Percentiles rank a stretch among this genome's conserved stretches.
phyloP scores from a whole-genome alignment of 495 filamentous ascomycete species.

The Penicillium herquei region DNA sequence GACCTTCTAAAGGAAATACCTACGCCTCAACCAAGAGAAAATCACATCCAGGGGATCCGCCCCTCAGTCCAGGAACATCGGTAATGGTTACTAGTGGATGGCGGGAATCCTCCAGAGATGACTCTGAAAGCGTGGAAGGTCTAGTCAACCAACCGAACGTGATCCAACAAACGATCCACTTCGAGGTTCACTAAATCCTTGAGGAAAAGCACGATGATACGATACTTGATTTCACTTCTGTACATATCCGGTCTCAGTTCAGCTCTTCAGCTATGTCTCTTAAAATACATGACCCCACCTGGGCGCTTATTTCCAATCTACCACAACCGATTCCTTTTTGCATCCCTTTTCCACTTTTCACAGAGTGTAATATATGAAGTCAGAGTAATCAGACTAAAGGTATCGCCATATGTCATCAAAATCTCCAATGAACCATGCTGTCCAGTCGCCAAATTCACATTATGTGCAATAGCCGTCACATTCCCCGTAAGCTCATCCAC shows the following conservation, averaged over 20 bases:
- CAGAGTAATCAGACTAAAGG: not conserved
- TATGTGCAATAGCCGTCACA: not conserved
- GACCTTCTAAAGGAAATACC: constrained; percentile 8
- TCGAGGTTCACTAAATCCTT: constrained; percentile 16
- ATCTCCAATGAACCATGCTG: not conserved
- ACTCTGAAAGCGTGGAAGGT: constrained; percentile 22
- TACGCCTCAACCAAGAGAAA: constrained; percentile 16
- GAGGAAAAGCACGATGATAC: not conserved
- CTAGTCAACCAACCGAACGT: constrained; percentile 20
- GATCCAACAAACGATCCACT: constrained; percentile 24
- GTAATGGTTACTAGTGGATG: constrained; percentile 16
- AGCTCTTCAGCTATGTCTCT: too few relatives aligned
- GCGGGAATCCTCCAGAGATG: constrained; percentile 17
- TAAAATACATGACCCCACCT: not conserved
- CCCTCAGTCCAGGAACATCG: constrained; percentile 3
- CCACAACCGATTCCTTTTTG: not conserved
- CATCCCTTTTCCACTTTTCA: not conserved
- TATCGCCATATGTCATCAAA: not conserved
- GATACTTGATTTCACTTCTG: not conserved
- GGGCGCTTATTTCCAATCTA: not conserved
- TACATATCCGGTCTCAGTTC: not conserved
- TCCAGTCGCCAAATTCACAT: not conserved
- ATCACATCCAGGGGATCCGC: not conserved
- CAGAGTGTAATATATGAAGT: not conserved
- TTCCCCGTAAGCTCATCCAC: not conserved